Base-by-base conservation (phyloP, 495 filamentous ascomycete species). In the Melanomma pulvis-pyrius region DNA sequence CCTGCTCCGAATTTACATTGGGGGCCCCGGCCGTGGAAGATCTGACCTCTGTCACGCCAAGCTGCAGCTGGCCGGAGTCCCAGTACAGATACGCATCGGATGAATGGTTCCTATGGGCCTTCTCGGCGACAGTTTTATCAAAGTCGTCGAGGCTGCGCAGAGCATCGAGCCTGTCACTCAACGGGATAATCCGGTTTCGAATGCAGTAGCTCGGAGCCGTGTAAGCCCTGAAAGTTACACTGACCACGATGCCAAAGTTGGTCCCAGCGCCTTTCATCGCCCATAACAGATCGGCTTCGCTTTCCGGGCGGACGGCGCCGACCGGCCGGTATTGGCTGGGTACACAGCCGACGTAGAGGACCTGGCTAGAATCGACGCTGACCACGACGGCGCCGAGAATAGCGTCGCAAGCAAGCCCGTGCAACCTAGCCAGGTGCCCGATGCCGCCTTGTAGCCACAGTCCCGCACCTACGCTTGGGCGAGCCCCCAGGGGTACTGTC, bases 391-490 rank as follows among this genome's bases (percentile, higher is more conserved):
- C 84, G 72, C 85, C 85, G 49, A 87, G 76, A 63, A 89, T 83
- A 55, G 82, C 74, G 72, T 89, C 85, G 73, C 84, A 87, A 11
- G 85, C 69, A 29, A 89, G 85, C 25, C 86, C 85, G 61, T 87
- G 69, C 44, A 80, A 57, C 61, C 86, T 81, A 55, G 83, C 71
- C 53, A 88, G 77, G 72, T 87, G 84, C 13, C 86, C 86, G 49
- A 89, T 86, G 69, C 86, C 86, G 60, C 86, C 86, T 78, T 89
- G 85, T 53, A 89, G 75, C 84, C 83, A 87, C 44, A 84, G 67
- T 25, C 86, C 86, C 6, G 83, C 81, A 34, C 86, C 86, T 49
- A 88, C 85, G 61, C 85, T 86, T 71, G 85, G 86, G 41, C 85
- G 82, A 36, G 82, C 63, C 8, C 85, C 86, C 44, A 88, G 71